Base-by-base conservation (phyloP, 257 asterid species). In the Paraleonurus japonicus region DNA sequence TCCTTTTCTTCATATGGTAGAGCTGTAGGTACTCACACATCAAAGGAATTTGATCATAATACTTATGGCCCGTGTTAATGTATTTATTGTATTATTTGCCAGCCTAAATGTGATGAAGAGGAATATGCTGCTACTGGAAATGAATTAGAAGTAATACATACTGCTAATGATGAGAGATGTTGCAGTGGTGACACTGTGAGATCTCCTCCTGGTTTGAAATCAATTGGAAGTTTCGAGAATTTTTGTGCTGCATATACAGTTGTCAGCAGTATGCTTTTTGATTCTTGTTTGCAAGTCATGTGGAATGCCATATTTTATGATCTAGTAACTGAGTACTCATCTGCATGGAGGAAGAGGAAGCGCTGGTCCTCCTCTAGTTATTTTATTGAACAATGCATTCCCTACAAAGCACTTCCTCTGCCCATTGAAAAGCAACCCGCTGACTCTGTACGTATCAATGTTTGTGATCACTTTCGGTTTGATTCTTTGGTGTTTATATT, bases 231-330 rank as follows among this genome's bases (percentile, higher is more conserved):
- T 69, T 79, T 76, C n/a, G 92, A 89, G 83, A 89, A 94, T 85
- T 94, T 87, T 79, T 75, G 81, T 75, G 85, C 81, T 68, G 80
- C 92, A 17, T 78, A 68, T 77, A 62, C 48, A 45, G 74, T 68
- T 73, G 86, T 89, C 76, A 80, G 84, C 83, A 86, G 80, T 77
- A 74, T 63, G 62, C 72, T 94, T 39, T 77, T 81, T 65, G 81
- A 74, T 76, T 84, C 96, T 71, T 91, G 92, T 86, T 72, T 85
- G 86, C 89, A 83, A 76, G 83, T 76, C 76, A 76, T 88, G 86
- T 94, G 99, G 98, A 91, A 88, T 80, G 89, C 90, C 57, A 75
- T 88, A 67, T 82, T 87, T 66, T 79, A 78, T 82, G 96, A 94
- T 75, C 83, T 74, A 17, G 80, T 91, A 61, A 85, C 87, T 16